Percentiles rank a stretch among this genome's conserved stretches.
Evolutionary conservation across 1,139 yeast genomes (phyloP).

Genomic region (Taphrina sp.): DNA sequence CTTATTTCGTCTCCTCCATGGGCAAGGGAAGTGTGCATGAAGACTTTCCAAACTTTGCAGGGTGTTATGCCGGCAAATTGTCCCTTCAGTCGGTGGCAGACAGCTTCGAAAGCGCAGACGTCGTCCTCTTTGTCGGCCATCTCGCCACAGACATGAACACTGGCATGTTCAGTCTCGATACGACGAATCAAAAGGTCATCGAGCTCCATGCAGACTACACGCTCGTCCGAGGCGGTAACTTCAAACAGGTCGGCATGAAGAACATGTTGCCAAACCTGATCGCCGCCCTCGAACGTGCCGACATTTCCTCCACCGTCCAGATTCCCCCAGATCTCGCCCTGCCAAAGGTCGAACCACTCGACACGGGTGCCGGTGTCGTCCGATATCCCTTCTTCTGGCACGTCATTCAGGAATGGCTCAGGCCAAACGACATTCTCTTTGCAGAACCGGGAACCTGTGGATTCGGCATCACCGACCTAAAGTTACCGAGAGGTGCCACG

Average conservation of each 20-base stretch:
- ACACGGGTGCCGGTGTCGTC: conserved; percentile 36
- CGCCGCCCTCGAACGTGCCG: not conserved
- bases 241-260: conserved; percentile 28
- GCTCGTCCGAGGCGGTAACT: conserved; percentile 14
- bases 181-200: conserved; percentile 43
- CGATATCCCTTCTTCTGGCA: conserved; percentile 37
- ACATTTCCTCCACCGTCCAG: not conserved
- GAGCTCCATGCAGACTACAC: conserved; percentile 3
- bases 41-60: conserved; percentile 53
- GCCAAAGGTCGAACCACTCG: conserved; percentile 6
- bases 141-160: conserved; percentile 48
- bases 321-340: conserved; percentile 10
- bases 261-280: conserved; percentile 13
- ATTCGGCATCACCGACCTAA: conserved; percentile 61
- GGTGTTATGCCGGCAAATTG: conserved; percentile 59
- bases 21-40: conserved; percentile 67
- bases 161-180: conserved; percentile 48
- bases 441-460: conserved; percentile 67
- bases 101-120: conserved; percentile 45
- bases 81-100: conserved; percentile 51
- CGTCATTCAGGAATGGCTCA: conserved; percentile 45
- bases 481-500: conserved; percentile 54
- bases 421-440: conserved; percentile 63
- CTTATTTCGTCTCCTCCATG: conserved; percentile 51
- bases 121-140: conserved; percentile 47